Percentiles rank a stretch among this genome's conserved stretches.
Evolutionary conservation across 306 rosid genomes (phyloP).

Genomic region (Glycine soja): DNA sequence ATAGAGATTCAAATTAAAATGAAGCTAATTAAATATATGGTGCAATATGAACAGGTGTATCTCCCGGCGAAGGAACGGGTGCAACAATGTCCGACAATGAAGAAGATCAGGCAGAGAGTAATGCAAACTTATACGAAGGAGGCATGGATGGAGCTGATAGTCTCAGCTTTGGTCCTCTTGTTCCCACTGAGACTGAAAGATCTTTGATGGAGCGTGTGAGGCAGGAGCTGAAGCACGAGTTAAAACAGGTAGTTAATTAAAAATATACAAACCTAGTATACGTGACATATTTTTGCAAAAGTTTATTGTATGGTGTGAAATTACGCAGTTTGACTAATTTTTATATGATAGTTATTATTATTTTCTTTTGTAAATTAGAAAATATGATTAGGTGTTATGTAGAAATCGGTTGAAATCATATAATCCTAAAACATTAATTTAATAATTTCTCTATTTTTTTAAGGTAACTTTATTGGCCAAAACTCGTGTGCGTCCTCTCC

Average conservation of each 20-base stretch:
- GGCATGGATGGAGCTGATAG: constrained; percentile 71
- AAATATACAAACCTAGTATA: not conserved
- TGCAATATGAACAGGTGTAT: constrained; percentile 58
- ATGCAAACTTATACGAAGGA: constrained; percentile 72
- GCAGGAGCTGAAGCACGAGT: constrained; percentile 83
- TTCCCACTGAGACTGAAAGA: constrained; percentile 90
- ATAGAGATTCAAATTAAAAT: not conserved
- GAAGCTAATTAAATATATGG: not conserved
- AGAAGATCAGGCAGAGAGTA: constrained; percentile 84
- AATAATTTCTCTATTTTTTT: not conserved
- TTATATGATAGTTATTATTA: not conserved
- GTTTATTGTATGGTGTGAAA: too few species aligned
- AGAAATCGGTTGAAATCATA: not conserved
- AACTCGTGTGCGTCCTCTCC: too few species aligned
- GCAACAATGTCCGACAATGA: constrained; percentile 92
- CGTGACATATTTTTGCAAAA: too few species aligned
- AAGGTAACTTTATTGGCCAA: too few species aligned
- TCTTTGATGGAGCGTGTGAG: constrained; percentile 95
- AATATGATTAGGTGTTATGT: not conserved
- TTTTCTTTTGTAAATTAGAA: not conserved
- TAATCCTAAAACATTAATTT: not conserved
- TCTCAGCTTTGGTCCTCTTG: constrained; percentile 89
- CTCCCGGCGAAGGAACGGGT: constrained; percentile 88
- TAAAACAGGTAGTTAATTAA: constrained; percentile 63
- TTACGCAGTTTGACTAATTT: too few species aligned